A percentile compares a stretch with the other conserved stretches of the same genome.
phyloP scores from a whole-genome alignment of 768 basidiomycete genomes.

The Phylloporus sp. region DNA sequence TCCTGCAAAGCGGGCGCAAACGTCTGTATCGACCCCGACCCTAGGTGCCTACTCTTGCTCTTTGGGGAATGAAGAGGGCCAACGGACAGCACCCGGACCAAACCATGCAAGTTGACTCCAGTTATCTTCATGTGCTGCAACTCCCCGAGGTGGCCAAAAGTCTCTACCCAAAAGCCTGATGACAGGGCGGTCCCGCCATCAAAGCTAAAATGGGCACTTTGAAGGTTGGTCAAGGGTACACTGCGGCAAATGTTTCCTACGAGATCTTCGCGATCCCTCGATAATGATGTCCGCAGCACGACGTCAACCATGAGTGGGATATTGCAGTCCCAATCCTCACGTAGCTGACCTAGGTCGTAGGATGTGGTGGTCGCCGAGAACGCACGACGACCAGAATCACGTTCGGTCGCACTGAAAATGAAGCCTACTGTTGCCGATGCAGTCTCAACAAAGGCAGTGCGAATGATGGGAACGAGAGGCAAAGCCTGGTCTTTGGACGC shows the following conservation, averaged over 20 bases:
- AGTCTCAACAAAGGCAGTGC: conserved; percentile 8
- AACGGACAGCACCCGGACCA: conserved; percentile 7
- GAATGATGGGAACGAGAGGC: conserved; percentile 8
- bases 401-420: conserved; percentile 13
- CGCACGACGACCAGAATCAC: conserved; percentile 5
- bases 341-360: conserved; percentile 3
- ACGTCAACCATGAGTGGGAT: conserved; percentile 18
- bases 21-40: background rate
- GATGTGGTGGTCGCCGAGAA: conserved; percentile 6
- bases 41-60: background rate
- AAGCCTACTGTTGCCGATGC: conserved; percentile 11
- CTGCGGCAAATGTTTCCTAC: conserved; percentile 9
- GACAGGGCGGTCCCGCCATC: conserved; percentile 9
- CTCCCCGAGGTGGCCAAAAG: conserved; percentile 14
- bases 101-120: conserved; percentile 4
- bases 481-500: background rate
- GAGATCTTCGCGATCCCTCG: conserved; percentile 11
- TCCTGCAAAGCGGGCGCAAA: conserved; percentile 17
- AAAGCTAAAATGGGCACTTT: conserved; percentile 8
- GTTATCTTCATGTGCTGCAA: conserved; percentile 11
- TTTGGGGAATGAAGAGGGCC: background rate
- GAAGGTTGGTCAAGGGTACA: conserved; percentile 11
- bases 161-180: conserved; percentile 12
- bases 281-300: conserved; percentile 4
- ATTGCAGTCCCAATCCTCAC: conserved; percentile 17